A percentile compares a stretch with the other conserved stretches of the same genome.
phyloP scores from a whole-genome alignment of 768 basidiomycete genomes.

The Pisolithus marmoratus region DNA sequence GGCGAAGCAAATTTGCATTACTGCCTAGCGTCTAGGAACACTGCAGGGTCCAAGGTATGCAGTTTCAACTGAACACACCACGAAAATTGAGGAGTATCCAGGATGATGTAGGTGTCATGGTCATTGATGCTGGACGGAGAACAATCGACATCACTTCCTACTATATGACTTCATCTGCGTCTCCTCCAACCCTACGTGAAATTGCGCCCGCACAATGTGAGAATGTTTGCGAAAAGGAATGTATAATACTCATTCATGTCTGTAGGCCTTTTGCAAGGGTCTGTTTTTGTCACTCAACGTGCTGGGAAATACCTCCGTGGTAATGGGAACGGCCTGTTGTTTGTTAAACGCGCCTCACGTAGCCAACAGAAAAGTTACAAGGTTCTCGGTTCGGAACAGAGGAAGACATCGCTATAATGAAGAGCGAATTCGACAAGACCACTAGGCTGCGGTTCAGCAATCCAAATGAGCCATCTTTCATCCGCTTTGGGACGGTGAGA shows the following conservation, averaged over 20 bases:
- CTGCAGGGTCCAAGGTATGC: constrained; percentile 21
- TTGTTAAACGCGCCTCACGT: neutral
- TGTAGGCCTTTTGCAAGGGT: constrained; percentile 45
- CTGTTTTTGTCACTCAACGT: constrained; percentile 44
- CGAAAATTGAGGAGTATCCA: constrained; percentile 14
- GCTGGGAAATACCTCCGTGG: constrained; percentile 36
- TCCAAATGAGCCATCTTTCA: constrained; percentile 36
- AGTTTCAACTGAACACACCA: neutral
- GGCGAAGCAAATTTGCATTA: constrained; percentile 51
- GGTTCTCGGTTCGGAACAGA: constrained; percentile 34
- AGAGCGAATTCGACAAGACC: constrained; percentile 39
- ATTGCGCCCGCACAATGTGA: constrained; percentile 42
- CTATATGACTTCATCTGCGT: constrained; percentile 25
- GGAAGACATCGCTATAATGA: constrained; percentile 39
- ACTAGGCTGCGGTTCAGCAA: constrained; percentile 42
- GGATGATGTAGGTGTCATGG: constrained; percentile 42
- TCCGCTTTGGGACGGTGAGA: constrained; percentile 40
- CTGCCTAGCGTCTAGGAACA: constrained; percentile 35
- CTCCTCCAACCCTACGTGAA: constrained; percentile 37
- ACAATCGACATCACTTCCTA: constrained; percentile 59
- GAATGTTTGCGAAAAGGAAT: neutral
- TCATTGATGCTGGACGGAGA: constrained; percentile 61
- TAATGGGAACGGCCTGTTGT: constrained; percentile 9
- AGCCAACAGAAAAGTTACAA: constrained; percentile 31
- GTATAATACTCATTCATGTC: neutral